Evolutionary conservation across 495 filamentous ascomycete species (phyloP).

Genomic region (Aspergillus hancockii): DNA sequence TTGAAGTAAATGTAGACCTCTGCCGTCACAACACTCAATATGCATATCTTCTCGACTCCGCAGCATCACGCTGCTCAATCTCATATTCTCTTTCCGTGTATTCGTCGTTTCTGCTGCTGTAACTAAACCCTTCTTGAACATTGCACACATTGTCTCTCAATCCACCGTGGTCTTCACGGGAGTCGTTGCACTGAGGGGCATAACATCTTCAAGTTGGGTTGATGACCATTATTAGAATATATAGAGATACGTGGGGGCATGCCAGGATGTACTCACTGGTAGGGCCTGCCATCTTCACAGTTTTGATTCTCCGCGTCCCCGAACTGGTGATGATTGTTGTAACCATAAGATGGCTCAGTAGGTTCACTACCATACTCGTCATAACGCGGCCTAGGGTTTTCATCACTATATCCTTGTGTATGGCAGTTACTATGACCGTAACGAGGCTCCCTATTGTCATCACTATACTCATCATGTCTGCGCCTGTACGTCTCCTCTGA

Average conservation of each 20-base stretch:
- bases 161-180: slow-evolving; percentile 5
- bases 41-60: slow-evolving; percentile 16
- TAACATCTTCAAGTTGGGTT: slow-evolving; percentile 3
- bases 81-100: slow-evolving; percentile 9
- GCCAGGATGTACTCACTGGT: slow-evolving; percentile 13
- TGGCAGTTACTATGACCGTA: slow-evolving; percentile 8
- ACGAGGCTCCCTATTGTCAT: slow-evolving; percentile 8
- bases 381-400: slow-evolving; percentile 3
- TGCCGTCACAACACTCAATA: slow-evolving; percentile 13
- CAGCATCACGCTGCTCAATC: slow-evolving; percentile 16
- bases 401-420: slow-evolving; percentile 1
- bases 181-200: slow-evolving; percentile 2
- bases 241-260: background rate
- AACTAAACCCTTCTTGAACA: background rate
- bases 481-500: slow-evolving; percentile 15
- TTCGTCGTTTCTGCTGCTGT: slow-evolving; percentile 1
- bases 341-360: background rate
- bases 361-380: too few relatives aligned
- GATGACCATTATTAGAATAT: slow-evolving; percentile 5
- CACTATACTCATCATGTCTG: slow-evolving; percentile 21
- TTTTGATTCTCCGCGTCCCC: background rate
- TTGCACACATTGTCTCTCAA: background rate
- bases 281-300: slow-evolving; percentile 5
- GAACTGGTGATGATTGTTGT: slow-evolving; percentile 12
- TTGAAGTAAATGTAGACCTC: background rate